Base-by-base conservation (phyloP, 495 filamentous ascomycete genomes). In the Achaetomiella virescens region DNA sequence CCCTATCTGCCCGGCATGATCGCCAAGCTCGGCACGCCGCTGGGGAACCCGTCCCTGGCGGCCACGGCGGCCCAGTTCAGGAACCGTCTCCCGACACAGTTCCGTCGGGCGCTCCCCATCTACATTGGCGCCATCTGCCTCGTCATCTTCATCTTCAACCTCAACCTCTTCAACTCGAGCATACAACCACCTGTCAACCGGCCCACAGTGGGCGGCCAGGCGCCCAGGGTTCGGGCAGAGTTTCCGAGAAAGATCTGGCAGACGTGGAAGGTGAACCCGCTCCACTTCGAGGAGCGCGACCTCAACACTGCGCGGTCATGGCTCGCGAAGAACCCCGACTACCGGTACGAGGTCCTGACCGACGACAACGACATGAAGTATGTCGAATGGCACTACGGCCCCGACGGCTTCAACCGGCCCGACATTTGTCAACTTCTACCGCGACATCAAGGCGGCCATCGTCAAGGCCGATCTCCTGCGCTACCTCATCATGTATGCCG, bases 281-380 rank as follows among this genome's bases (percentile, higher is more conserved):
- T 84, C 35, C 66, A 68, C 1, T 82, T 85, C 56, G 81, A 81
- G 54, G 71, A 76, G 52, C 71, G 79, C 18, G 82, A 86, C 54
- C 65, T 75, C 52, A 64, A 65, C 21, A 63, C 67, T 1, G 82
- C 82, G 17, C 75, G 72, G 50, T 77, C 81, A 14, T 87, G 84
- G 84, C 73, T 74, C 0, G 58, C 59, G 15, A 78, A 75, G 60
- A 87, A 87, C 62, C 83, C 80, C 25, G 69, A 71, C 18, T 75
- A 78, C 59, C 67, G 81, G 51, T 85, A 87, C 67, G 84, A 87
- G 67, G 78, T 85, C 31, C 53, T 87, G 61, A 85, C 83, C 35
- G 84, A 87, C 64, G 66, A 70, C 64, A 84, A 82, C 57, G 82
- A 78, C 48, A 53, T 81, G 53, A 64, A 72, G 47, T 87, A 83